Conservation (phyloP, 176 grass and related monocot genomes). For the sorghum (Sorghum bicolor) region Sorghum_bicolor_NCBIv3 NC_012871.2:7215501-7216000, state of each 20-base stretch:
- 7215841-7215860: conserved; percentile 82
- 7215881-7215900: conserved; percentile 88
- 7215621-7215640: not conserved
- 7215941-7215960: conserved; percentile 3
- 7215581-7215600: not conserved
- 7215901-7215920: conserved; percentile 21
- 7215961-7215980: conserved; percentile 59
- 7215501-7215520: not conserved
- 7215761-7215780: conserved; percentile 82
- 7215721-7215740: not conserved
- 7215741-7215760: conserved; percentile 72
- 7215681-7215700: not conserved
- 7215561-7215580: not conserved
- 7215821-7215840: conserved; percentile 77
- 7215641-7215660: not conserved
- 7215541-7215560: not conserved
- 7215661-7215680: not conserved
- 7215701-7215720: not conserved
- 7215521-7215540: not conserved
- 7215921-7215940: conserved; percentile 2
- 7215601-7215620: not conserved
- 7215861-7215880: conserved; percentile 79
- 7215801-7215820: conserved; percentile 75
- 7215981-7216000: conserved; percentile 54
- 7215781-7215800: conserved; percentile 94